These are phyloP conservation scores for Thielaviopsis euricoi DNA, from an alignment of 2,329 filamentous ascomycete species.

Conservation along the genomic window DNA sequence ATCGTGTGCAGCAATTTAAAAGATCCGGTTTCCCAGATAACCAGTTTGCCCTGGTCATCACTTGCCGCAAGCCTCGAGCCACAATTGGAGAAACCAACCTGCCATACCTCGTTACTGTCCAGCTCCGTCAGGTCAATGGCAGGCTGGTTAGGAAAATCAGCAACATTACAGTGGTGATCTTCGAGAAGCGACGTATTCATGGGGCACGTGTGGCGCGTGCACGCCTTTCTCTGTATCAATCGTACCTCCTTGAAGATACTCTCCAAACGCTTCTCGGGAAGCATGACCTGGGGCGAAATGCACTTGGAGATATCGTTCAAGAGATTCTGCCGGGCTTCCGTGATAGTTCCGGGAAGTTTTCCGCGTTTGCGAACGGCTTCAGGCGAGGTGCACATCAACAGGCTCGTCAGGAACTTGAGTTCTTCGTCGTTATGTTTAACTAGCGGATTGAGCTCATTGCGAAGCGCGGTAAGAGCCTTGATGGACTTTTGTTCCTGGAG, in stretches of 20 bases:
- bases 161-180: conserved; percentile 69
- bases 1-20: conserved; percentile 40
- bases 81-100: conserved; percentile 76
- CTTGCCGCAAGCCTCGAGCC: conserved; percentile 70
- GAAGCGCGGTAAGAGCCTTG: conserved; percentile 64
- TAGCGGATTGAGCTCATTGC: conserved; percentile 73
- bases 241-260: conserved; percentile 72
- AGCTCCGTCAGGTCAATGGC: conserved; percentile 57
- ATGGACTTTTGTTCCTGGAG: conserved; percentile 60
- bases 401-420: conserved; percentile 52
- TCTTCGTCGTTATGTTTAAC: conserved; percentile 50
- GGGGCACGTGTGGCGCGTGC: conserved; percentile 75
- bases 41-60: conserved; percentile 55
- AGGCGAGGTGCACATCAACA: conserved; percentile 72
- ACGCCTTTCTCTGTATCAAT: conserved; percentile 63
- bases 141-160: conserved; percentile 60
- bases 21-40: conserved; percentile 68
- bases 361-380: conserved; percentile 27
- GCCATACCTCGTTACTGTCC: conserved; percentile 67
- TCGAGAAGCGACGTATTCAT: conserved; percentile 70
- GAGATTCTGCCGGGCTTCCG: conserved; percentile 65
- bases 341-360: conserved; percentile 58
- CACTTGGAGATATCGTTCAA: conserved; percentile 39
- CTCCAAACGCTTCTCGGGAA: conserved; percentile 78
- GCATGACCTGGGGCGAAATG: conserved; percentile 92